Conservation (phyloP, 1,139 yeast species). For the Candida neerlandica region DNA sequence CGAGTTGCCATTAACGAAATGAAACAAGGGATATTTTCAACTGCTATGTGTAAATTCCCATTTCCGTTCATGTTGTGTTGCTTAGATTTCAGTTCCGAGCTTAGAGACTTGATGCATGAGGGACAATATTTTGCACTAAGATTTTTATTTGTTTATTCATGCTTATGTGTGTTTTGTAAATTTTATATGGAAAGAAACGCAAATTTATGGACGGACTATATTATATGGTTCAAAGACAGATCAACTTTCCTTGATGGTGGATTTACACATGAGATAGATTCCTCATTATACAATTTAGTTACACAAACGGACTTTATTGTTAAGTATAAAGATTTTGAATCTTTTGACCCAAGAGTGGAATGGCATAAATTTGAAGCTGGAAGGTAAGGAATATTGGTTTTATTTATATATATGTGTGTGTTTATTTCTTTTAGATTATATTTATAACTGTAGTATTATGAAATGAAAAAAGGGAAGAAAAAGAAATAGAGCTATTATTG, state of each 20-base stretch:
- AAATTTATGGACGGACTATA: conserved; percentile 15
- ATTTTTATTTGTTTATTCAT: conserved; percentile 15
- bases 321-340: not conserved
- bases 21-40: conserved; percentile 2
- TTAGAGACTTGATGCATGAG: conserved; percentile 1
- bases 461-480: too few relatives aligned
- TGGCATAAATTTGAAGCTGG: not conserved
- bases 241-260: conserved; percentile 10
- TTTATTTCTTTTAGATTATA: not conserved
- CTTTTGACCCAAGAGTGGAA: conserved; percentile 1
- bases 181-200: conserved; percentile 9
- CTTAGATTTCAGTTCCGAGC: not conserved
- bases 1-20: not conserved
- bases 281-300: conserved; percentile 10
- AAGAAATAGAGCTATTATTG: conserved; percentile 2
- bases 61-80: conserved; percentile 2
- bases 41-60: not conserved
- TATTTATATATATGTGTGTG: not conserved
- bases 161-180: conserved; percentile 12
- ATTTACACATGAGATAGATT: conserved; percentile 16
- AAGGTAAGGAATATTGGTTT: not conserved
- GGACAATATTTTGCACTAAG: conserved; percentile 15
- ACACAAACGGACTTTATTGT: conserved; percentile 2
- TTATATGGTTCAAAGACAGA: conserved; percentile 13
- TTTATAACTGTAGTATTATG: not conserved